Percentiles rank a stretch among this genome's conserved stretches.
phyloP scores from a whole-genome alignment of 75 land plant species.

The Azolla pinnata region DNA sequence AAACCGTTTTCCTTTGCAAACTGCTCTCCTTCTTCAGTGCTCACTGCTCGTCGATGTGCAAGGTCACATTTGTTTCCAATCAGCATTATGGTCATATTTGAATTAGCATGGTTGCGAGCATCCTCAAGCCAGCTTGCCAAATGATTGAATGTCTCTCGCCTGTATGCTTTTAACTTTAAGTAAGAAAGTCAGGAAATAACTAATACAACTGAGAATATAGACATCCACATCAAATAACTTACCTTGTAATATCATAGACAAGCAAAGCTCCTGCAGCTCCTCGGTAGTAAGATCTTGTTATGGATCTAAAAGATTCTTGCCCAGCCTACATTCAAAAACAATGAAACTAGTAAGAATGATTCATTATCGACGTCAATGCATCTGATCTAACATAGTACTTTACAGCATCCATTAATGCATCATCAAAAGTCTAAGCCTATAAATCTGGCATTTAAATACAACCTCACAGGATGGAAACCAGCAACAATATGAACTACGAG shows the following conservation, averaged over 20 bases:
- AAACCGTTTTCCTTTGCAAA: constrained; percentile 75
- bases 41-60: constrained; percentile 64
- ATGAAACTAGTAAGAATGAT: neutral
- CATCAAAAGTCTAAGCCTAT: neutral
- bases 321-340: constrained; percentile 45
- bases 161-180: too few species aligned
- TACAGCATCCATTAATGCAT: neutral
- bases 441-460: neutral
- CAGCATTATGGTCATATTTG: constrained; percentile 71
- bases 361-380: neutral
- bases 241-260: constrained; percentile 65
- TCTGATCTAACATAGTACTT: too few species aligned
- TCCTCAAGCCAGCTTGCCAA: constrained; percentile 58
- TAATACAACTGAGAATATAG: too few species aligned
- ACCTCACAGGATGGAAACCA: neutral
- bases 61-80: constrained; percentile 76
- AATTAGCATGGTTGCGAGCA: constrained; percentile 60
- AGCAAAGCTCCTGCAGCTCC: constrained; percentile 76
- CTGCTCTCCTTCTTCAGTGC: constrained; percentile 66
- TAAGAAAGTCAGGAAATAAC: too few species aligned
- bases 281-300: constrained; percentile 74
- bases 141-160: constrained; percentile 68
- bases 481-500: neutral
- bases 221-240: too few species aligned
- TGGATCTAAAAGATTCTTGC: constrained; percentile 74